These are phyloP conservation scores for Aethionema arabicum DNA, from an alignment of 345 rosid genomes.

Conservation along the genomic window DNA sequence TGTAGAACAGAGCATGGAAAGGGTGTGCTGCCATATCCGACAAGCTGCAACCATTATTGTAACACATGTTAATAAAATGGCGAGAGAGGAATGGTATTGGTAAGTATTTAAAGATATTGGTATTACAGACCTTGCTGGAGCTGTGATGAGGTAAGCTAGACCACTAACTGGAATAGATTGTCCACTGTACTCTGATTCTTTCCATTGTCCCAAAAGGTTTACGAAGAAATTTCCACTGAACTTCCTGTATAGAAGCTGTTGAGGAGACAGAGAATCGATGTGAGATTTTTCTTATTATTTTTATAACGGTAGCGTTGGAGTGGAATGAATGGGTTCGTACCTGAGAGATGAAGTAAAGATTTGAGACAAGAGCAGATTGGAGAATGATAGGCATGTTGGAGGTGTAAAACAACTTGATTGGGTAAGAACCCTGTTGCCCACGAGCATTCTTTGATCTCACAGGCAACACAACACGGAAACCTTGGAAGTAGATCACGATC, in stretches of 20 bases:
- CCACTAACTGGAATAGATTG: conserved; percentile 65
- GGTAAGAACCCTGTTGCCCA: too few species aligned
- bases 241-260: conserved; percentile 52
- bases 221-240: too few species aligned
- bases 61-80: not conserved
- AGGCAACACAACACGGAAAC: too few species aligned
- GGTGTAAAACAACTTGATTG: conserved; percentile 66
- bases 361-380: conserved; percentile 70
- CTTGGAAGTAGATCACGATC: too few species aligned
- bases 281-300: too few species aligned
- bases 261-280: not conserved
- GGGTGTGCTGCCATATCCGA: too few species aligned
- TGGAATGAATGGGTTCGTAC: conserved; percentile 33
- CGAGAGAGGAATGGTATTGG: not conserved
- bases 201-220: too few species aligned
- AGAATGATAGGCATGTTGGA: conserved; percentile 74
- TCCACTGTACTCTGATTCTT: too few species aligned
- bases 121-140: conserved; percentile 58
- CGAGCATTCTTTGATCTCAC: too few species aligned
- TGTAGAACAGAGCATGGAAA: too few species aligned
- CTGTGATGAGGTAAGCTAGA: conserved; percentile 61
- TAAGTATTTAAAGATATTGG: not conserved
- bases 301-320: not conserved
- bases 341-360: conserved; percentile 21
- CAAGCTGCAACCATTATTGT: not conserved